Base-by-base conservation (phyloP, 371 early-diverging fungal species). In the Lichtheimia hyalospora region DNA sequence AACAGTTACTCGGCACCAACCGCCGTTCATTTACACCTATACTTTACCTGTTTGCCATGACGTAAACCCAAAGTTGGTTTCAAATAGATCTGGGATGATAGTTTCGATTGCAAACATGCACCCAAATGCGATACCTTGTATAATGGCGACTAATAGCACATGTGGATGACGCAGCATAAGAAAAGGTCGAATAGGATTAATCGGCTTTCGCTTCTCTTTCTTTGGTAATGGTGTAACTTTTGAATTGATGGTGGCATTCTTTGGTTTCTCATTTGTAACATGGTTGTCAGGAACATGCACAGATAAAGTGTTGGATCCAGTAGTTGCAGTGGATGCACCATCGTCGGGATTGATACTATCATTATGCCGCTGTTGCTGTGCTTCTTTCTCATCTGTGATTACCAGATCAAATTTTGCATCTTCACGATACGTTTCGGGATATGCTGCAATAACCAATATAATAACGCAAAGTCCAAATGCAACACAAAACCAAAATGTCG, bases 381-480 rank as follows among this genome's bases (percentile, higher is more conserved):
- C 8, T 10, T 16, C 54, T 18, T 20, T 24, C 18, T 53, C 34
- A 1, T 34, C 52, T 8, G 60, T 52, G 25, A 53, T 20, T 23
- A 15, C 51, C 18, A 39, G 23, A 50, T 68, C 64, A 34, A 61
- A 69, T 23, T 21, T 50, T 14, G 28, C 61, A 24, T 73, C 64
- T 16, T 58, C 63, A 7, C 86, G 82, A 54, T 84, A 84, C 0
- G 89, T 88, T 61, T 90, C 90, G 0, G 87, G 87, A 50, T 87
- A 60, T 14, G 80, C 63, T 65, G 88, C 75, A 49, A 80, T 63
- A 10, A 79, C 64, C 39, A 79, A 53, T 3, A 84, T 12, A 15
- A 79, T 57, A 49, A 83, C 71, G 5, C 79, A 25, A 14, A 70
- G 71, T 28, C 83, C 79, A 61, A 82, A 71, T 14, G 78, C 81